phyloP scores from a whole-genome alignment of 371 early-diverging fungal genomes.

The Zopfochytrium polystomum region DNA sequence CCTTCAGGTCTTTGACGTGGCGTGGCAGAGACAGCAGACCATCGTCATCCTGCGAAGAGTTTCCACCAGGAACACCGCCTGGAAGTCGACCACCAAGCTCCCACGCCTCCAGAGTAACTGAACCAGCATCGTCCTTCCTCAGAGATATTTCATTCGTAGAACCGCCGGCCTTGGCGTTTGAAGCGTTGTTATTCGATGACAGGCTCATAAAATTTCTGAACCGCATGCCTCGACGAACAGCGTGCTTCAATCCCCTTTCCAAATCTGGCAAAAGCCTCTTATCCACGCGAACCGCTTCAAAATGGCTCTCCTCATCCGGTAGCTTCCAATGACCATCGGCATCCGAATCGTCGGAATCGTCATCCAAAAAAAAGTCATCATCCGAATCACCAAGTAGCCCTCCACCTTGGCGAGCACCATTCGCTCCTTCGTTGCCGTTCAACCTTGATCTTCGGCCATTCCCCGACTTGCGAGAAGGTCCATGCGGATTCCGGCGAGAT shows the following conservation, averaged over 20 bases:
- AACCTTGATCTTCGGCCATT: too few relatives aligned
- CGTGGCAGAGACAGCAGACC: background rate
- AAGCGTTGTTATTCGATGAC: background rate
- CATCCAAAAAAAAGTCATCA: background rate
- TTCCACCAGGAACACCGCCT: constrained; percentile 13
- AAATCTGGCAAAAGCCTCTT: constrained; percentile 22
- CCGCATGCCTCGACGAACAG: constrained; percentile 18
- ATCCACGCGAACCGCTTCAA: constrained; percentile 25
- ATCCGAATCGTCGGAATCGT: background rate
- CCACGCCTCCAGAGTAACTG: background rate
- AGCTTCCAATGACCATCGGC: constrained; percentile 9
- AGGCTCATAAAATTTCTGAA: constrained; percentile 17
- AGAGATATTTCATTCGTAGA: background rate
- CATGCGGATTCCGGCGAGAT: too few relatives aligned
- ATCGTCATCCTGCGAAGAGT: constrained; percentile 12
- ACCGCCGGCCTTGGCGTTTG: background rate
- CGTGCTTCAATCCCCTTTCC: constrained; percentile 24
- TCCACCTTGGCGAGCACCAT: too few relatives aligned
- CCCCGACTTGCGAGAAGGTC: too few relatives aligned
- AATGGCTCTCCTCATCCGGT: constrained; percentile 30
- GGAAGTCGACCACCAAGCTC: background rate
- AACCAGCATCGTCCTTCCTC: constrained; percentile 4
- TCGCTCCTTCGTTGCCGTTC: background rate
- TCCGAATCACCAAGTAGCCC: constrained; percentile 4
- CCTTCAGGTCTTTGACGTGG: background rate